Evolutionary conservation across 306 rosid genomes (phyloP).

Genomic region (Rosa rugosa): DNA sequence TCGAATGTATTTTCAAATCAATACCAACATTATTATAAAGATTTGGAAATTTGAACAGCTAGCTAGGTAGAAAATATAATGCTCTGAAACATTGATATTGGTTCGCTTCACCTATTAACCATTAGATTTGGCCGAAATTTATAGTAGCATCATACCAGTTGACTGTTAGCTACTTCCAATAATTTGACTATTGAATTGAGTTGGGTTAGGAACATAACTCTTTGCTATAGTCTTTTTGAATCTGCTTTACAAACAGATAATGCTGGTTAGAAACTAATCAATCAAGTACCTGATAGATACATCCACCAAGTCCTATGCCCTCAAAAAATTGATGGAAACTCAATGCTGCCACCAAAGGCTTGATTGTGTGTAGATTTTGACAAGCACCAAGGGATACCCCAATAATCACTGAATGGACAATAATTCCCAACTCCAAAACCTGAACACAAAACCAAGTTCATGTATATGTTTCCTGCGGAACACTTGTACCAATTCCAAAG

Average conservation of each 20-base stretch:
- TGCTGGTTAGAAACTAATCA: not conserved
- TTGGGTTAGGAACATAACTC: not conserved
- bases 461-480: not conserved
- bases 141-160: not conserved
- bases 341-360: slow-evolving; percentile 48
- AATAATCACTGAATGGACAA: slow-evolving; percentile 49
- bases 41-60: too few species aligned
- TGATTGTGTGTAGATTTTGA: slow-evolving; percentile 41
- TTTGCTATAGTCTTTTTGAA: not conserved
- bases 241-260: not conserved
- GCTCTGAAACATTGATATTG: not conserved
- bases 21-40: too few species aligned
- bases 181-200: not conserved
- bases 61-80: too few species aligned
- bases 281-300: slow-evolving; percentile 32
- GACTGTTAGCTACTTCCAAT: not conserved
- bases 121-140: too few species aligned
- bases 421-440: slow-evolving; percentile 43
- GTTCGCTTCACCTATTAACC: not conserved
- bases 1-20: too few species aligned
- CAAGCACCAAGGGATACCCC: slow-evolving; percentile 62
- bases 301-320: slow-evolving; percentile 51
- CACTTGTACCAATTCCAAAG: not conserved
- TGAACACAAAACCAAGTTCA: slow-evolving; percentile 16
- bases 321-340: slow-evolving; percentile 54